Percentiles rank a stretch among this genome's conserved stretches.
Evolutionary conservation across 441 rosid genomes (phyloP).

Genomic region (Bocquillonia castaneifolia): DNA sequence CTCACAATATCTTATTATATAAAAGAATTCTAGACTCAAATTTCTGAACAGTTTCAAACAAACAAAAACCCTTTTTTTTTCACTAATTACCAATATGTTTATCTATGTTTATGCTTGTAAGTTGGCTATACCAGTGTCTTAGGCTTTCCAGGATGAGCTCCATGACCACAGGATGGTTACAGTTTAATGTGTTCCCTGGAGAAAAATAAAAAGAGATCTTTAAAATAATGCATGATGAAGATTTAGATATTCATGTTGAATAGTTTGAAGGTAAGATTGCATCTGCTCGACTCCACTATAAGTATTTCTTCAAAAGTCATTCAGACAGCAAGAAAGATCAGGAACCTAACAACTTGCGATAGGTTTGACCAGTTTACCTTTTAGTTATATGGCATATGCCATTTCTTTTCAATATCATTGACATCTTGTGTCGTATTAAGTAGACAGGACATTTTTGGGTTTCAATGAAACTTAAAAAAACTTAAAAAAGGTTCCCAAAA

Average conservation of each 20-base stretch:
- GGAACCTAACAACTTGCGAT: not conserved
- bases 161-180: conserved; percentile 93
- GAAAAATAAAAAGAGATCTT: conserved; percentile 26
- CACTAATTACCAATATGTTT: not conserved
- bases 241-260: too few relatives aligned
- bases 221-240: conserved; percentile 5
- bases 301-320: conserved; percentile 4
- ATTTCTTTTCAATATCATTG: not conserved
- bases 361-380: not conserved
- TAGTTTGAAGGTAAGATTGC: too few relatives aligned
- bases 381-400: not conserved
- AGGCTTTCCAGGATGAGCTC: conserved; percentile 86
- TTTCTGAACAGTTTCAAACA: not conserved
- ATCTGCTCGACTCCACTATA: conserved; percentile 17
- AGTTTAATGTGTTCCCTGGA: conserved; percentile 88
- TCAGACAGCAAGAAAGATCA: conserved; percentile 6
- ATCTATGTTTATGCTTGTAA: not conserved
- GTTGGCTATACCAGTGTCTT: conserved; percentile 70
- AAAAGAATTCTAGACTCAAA: not conserved
- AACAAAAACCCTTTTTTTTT: not conserved
- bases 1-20: too few relatives aligned
- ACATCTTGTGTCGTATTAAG: not conserved
- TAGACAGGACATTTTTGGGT: not conserved
- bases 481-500: not conserved
- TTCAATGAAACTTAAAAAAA: not conserved